Percentiles rank a stretch among this genome's conserved stretches.
Evolutionary conservation across 257 asterid species (phyloP).

Genomic region (Scutellaria barbata): DNA sequence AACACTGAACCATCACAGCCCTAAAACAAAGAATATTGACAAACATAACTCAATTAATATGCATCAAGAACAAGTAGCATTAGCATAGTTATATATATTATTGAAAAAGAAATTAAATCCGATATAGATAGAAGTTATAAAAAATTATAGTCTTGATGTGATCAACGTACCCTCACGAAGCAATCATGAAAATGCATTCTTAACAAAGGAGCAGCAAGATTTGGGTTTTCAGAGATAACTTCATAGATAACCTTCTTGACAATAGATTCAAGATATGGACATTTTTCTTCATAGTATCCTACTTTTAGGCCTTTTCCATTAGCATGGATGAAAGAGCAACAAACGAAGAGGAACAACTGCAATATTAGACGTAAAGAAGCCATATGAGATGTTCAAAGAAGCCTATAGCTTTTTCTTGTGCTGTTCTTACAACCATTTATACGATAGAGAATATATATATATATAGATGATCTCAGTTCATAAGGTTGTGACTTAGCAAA

Average conservation of each 20-base stretch:
- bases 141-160: too few species aligned
- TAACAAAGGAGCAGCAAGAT: constrained; percentile 49
- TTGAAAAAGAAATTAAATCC: too few species aligned
- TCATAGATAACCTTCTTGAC: constrained; percentile 33
- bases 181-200: constrained; percentile 64
- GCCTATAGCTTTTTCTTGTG: not conserved
- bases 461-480: constrained; percentile 9
- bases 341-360: constrained; percentile 28
- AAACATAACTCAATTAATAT: too few species aligned
- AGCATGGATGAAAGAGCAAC: constrained; percentile 35
- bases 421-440: too few species aligned
- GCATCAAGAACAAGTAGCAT: too few species aligned
- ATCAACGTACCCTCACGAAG: constrained; percentile 48
- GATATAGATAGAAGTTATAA: too few species aligned
- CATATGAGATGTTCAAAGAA: constrained; percentile 9
- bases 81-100: too few species aligned
- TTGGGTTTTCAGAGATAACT: constrained; percentile 39
- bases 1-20: constrained; percentile 67
- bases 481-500: not conserved
- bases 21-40: constrained; percentile 14
- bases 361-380: constrained; percentile 29
- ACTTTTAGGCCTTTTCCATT: constrained; percentile 39
- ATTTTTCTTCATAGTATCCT: constrained; percentile 41
- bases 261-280: constrained; percentile 40
- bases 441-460: too few species aligned